Base-by-base conservation (phyloP, 495 filamentous ascomycete genomes). In the Aspergillus funiculosus region DNA sequence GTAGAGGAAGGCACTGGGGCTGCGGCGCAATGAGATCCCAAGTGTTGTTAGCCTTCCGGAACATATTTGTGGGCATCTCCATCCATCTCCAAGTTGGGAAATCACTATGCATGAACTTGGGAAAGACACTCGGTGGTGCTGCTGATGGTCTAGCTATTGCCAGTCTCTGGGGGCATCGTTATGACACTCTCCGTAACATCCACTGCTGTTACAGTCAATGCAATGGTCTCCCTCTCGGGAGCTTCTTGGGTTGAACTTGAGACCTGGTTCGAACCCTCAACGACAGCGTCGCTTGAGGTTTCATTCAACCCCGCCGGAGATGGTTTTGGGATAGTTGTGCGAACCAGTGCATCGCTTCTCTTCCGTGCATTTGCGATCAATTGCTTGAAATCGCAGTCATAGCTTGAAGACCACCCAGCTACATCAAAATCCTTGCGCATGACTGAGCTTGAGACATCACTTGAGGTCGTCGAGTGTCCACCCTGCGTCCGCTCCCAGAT, bases 381-480 rank as follows among this genome's bases (percentile, higher is more conserved):
- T 22, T 78, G 70, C 34, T 79, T 77, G 59, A 94, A 98, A 8
- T 89, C 82, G 24, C 59, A 61, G 15, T 78, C 78, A 67, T 98
- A 82, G 40, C 67, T 82, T 11, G 64, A 64, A 21, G 82, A 82
- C 87, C 90, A 96, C 1, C 76, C 82, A 0, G 72, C 71, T 4
- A 79, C 80, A 66, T 96, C 83, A 52, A 94, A 96, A 36, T 90
- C 82, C 57, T 92, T 95, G 45, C 77, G 76, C 71, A 86, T 87
- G 17, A 86, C 67, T 0, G 64, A 56, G 37, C 61, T 69, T 13
- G 53, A 51, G 8, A 53, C 39, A 7, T 55, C 57, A 21, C 49
- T 43, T n/a, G 57, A 46, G 6, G 56, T 54, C 13, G 25, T 31
- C 5, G 66, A 61, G 41, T 53, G 26, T 3, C 69, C 69, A 22